Evolutionary conservation across 805 yeast genomes (phyloP).

Genomic region (Barnettozyma siamensis): DNA sequence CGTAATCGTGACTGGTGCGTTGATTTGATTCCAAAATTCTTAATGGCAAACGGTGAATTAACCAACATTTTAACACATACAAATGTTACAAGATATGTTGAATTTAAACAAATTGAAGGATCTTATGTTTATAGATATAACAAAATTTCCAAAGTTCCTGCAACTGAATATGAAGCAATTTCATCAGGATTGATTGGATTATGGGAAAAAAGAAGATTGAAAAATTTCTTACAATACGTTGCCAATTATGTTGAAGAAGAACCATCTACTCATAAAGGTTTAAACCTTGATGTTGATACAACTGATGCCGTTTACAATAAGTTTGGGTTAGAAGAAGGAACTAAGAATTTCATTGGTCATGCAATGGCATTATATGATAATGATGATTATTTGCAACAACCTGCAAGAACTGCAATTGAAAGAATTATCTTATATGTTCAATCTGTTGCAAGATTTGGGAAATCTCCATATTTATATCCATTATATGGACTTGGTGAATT

Average conservation of each 20-base stretch:
- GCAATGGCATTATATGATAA: conserved; percentile 97
- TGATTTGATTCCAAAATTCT: conserved; percentile 91
- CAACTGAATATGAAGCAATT: conserved; percentile 87
- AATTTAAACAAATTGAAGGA: conserved; percentile 95
- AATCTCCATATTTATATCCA: conserved; percentile 94
- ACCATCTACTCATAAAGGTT: conserved; percentile 73
- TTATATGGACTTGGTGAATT: conserved; percentile 94
- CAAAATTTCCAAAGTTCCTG: conserved; percentile 89
- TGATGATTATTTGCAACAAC: conserved; percentile 81
- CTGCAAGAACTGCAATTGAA: conserved; percentile 88
- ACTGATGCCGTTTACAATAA: conserved; percentile 88
- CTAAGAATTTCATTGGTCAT: conserved; percentile 95
- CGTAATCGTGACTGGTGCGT: conserved; percentile 97
- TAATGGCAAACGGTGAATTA: conserved; percentile 97
- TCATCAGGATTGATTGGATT: conserved; percentile 90
- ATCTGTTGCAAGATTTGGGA: conserved; percentile 91
- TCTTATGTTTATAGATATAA: conserved; percentile 85
- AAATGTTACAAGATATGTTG: conserved; percentile 91
- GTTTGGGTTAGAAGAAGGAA: conserved; percentile 87
- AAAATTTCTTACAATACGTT: conserved; percentile 83
- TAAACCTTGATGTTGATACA: conserved; percentile 79
- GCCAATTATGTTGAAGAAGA: conserved; percentile 77
- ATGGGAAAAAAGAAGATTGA: conserved; percentile 93
- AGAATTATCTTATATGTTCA: conserved; percentile 80
- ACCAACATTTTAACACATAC: conserved; percentile 94